A percentile compares a stretch with the other conserved stretches of the same genome.
phyloP scores from a whole-genome alignment of 371 early-diverging fungal genomes.

The Saksenaea oblongispora region DNA sequence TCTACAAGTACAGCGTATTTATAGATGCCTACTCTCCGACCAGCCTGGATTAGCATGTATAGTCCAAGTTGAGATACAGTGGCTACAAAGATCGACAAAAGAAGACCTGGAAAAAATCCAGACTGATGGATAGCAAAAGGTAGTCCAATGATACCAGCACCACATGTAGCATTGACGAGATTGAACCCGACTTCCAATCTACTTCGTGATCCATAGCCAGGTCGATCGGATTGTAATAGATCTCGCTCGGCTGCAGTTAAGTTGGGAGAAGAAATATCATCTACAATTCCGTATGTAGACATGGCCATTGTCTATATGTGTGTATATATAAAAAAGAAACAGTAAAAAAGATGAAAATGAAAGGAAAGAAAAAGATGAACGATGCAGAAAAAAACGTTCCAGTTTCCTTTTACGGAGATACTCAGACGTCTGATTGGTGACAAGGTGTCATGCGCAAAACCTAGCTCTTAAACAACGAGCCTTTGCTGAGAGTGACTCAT shows the following conservation, averaged over 20 bases:
- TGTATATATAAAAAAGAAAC: constrained; percentile 4
- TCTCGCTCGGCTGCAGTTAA: constrained; percentile 38
- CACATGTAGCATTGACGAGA: constrained; percentile 63
- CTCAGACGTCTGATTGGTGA: constrained; percentile 20
- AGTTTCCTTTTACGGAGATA: neutral
- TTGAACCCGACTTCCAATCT: constrained; percentile 51
- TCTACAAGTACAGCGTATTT: constrained; percentile 57
- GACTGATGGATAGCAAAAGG: constrained; percentile 53
- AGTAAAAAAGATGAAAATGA: constrained; percentile 6
- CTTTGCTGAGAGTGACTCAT: too few relatives aligned
- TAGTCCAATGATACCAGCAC: constrained; percentile 53
- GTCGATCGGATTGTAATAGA: constrained; percentile 43
- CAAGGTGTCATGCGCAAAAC: too few relatives aligned
- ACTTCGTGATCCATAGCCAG: constrained; percentile 46
- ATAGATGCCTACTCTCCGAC: constrained; percentile 51
- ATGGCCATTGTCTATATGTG: constrained; percentile 3
- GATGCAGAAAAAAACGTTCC: neutral
- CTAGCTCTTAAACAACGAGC: too few relatives aligned
- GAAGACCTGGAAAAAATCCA: constrained; percentile 55
- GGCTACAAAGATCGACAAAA: constrained; percentile 51
- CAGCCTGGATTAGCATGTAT: constrained; percentile 55
- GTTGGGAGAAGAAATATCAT: constrained; percentile 11
- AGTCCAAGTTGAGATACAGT: constrained; percentile 51
- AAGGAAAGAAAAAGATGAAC: neutral
- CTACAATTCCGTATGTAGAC: constrained; percentile 32